Base-by-base conservation (phyloP, 352 stramenopile genomes). In the Phytophthora hibernalis region DNA sequence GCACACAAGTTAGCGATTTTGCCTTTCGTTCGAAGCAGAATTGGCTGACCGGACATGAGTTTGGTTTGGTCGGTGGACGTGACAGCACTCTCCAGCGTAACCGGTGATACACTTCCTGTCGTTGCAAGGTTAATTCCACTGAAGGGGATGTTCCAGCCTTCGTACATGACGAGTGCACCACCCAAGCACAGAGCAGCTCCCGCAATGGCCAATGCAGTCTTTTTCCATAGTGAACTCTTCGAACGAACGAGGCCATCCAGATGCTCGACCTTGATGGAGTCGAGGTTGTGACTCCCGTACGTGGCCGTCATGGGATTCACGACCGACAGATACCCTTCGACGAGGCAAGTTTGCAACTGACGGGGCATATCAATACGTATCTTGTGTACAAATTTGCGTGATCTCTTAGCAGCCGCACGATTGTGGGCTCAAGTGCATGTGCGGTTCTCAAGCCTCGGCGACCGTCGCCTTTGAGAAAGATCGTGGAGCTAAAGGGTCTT, bases 1-100 rank as follows among this genome's bases (percentile, higher is more conserved):
- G 69, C 50, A 49, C 68, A 76, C 22, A 72, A 24, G 30, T 64
- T 70, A 53, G 22, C 12, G 0, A 8, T 44, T 33, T 68, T 68
- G 16, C 42, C 43, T 4, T 43, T 30, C 1, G 61, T 24, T 9
- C 60, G 60, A 28, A 67, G 26, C 28, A 67, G 30, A 24, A 64
- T 37, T 11, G 22, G 11, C 6, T 38, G 12, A 2, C 55, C 55
- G 9, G 20, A 43, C 31, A 22, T 55, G 15, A 64, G 16, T 16
- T 55, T 55, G 30, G n/a, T 55, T 13, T 55, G 30, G 26, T 55
- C 49, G 11, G n/a, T 44, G 13, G 49, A 31, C 13, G n/a, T 42
- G 6, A 30, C 12, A 9, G 30, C 31, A 18, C 11, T 55, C 18
- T 42, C 12, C 49, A 55, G 35, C 12, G 15, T 43, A 3, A 18